A percentile compares a stretch with the other conserved stretches of the same genome.
Evolutionary conservation across 805 yeast species (phyloP).

Genomic region (Metschnikowia similis): DNA sequence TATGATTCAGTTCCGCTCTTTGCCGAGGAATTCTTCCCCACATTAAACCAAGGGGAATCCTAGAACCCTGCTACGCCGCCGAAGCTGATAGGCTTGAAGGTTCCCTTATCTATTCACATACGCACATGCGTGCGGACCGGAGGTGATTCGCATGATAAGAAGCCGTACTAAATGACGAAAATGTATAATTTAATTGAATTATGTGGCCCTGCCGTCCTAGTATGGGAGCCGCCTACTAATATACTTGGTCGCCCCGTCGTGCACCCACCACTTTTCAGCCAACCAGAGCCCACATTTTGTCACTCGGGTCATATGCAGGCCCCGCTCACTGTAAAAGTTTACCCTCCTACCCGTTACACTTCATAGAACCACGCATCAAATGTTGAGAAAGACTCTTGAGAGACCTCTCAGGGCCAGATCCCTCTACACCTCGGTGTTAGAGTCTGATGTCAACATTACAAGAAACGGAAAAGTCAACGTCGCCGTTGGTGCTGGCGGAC

Average conservation of each 20-base stretch:
- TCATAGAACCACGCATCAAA: conserved; percentile 5
- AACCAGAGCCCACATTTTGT: conserved; percentile 20
- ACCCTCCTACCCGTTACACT: conserved; percentile 2
- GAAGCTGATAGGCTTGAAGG: not conserved
- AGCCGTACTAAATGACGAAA: conserved; percentile 1
- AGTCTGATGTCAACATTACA: conserved; percentile 66
- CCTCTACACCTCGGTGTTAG: conserved; percentile 39
- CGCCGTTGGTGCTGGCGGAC: conserved; percentile 73
- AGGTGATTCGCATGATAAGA: not conserved
- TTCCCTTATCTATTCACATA: not conserved
- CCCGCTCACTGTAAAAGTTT: conserved; percentile 2
- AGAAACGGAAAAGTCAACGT: conserved; percentile 69
- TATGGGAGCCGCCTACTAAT: not conserved
- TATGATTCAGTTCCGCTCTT: conserved; percentile 37
- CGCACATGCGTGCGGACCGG: not conserved
- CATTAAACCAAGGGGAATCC: not conserved
- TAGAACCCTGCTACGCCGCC: not conserved
- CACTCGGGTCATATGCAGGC: conserved; percentile 11
- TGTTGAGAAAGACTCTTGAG: conserved; percentile 25
- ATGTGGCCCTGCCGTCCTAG: not conserved
- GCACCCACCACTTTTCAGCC: conserved; percentile 11
- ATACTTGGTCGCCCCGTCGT: not conserved
- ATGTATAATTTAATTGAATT: conserved; percentile 1
- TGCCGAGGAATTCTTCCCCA: not conserved
- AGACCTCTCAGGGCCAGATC: conserved; percentile 24